phyloP scores from a whole-genome alignment of 306 rosid genomes.

The Carpinus fangiana region DNA sequence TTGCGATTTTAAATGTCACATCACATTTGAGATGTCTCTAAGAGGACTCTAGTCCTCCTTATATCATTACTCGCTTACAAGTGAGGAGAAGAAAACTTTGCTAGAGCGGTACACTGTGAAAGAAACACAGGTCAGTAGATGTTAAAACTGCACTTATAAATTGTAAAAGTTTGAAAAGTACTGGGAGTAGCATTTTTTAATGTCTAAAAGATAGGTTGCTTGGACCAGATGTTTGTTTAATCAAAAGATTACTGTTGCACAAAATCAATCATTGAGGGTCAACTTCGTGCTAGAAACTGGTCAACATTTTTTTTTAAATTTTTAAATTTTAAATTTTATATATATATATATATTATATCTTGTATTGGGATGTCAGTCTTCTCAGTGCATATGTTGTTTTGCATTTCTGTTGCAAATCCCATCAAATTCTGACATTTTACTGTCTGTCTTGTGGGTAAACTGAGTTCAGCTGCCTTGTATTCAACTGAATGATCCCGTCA shows the following conservation, averaged over 20 bases:
- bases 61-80: too few species aligned
- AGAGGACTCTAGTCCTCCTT: too few species aligned
- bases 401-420: neutral
- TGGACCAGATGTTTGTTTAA: neutral
- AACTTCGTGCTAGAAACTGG: neutral
- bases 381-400: slow-evolving; percentile 5
- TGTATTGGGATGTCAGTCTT: neutral
- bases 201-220: neutral
- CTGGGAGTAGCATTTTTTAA: neutral
- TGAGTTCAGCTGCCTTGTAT: slow-evolving; percentile 73
- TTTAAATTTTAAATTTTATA: too few species aligned
- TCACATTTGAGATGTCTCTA: too few species aligned
- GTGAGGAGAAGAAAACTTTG: slow-evolving; percentile 70
- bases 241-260: neutral
- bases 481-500: slow-evolving; percentile 76
- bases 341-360: too few species aligned
- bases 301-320: too few species aligned
- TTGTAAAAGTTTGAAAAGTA: neutral
- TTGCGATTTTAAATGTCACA: too few species aligned
- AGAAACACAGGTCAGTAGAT: slow-evolving; percentile 69
- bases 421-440: neutral
- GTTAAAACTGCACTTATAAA: neutral
- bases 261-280: neutral
- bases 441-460: neutral
- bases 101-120: slow-evolving; percentile 80